A percentile compares a stretch with the other conserved stretches of the same genome.
phyloP scores from a whole-genome alignment of 2,329 filamentous ascomycete genomes.

The Plectosphaerella plurivora region DNA sequence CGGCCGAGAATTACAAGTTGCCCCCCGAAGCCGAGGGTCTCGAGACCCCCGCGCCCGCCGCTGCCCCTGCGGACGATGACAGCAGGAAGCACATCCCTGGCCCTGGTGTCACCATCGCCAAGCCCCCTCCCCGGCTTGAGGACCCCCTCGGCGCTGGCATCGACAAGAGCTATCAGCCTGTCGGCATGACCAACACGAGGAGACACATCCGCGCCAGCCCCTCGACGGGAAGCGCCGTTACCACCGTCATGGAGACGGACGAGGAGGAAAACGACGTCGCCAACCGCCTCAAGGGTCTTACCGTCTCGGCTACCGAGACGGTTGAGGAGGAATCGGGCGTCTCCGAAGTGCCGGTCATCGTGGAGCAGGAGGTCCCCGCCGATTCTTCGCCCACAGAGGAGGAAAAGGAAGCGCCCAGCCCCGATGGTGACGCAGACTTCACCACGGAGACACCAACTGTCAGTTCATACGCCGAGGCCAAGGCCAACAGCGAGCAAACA shows the following conservation, averaged over 20 bases:
- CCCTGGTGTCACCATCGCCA: conserved; percentile 12
- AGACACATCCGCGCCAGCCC: conserved; percentile 77
- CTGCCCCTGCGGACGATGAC: conserved; percentile 19
- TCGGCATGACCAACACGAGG: conserved; percentile 68
- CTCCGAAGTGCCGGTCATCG: conserved; percentile 36
- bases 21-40: conserved; percentile 88
- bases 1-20: conserved; percentile 92
- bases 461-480: conserved; percentile 3
- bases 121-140: conserved; percentile 8
- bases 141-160: conserved; percentile 21
- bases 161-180: conserved; percentile 47
- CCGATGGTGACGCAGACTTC: not conserved
- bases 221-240: conserved; percentile 72
- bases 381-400: conserved; percentile 12
- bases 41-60: conserved; percentile 44
- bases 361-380: conserved; percentile 27
- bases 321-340: conserved; percentile 47
- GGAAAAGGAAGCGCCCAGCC: conserved; percentile 12
- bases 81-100: not conserved
- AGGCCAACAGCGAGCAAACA: conserved; percentile 7
- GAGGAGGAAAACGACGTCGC: conserved; percentile 61
- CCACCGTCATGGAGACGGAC: conserved; percentile 76
- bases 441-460: not conserved
- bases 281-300: conserved; percentile 40
- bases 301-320: conserved; percentile 49